Conservation (phyloP, 2,329 filamentous ascomycete genomes). For the Helotiales sp. region DNA sequence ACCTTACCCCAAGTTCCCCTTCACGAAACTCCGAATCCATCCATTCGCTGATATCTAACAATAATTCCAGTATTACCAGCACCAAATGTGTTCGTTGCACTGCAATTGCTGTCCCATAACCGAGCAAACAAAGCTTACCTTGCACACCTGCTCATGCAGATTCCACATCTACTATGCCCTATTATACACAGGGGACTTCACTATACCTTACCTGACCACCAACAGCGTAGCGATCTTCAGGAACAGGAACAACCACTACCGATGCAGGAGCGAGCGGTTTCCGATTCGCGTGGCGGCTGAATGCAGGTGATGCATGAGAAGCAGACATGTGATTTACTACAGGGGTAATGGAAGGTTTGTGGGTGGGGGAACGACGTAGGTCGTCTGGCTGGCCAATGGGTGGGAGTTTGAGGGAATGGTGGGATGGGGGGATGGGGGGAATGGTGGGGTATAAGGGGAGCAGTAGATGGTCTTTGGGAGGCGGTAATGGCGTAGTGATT, state of each 20-base stretch:
- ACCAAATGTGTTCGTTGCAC: not conserved
- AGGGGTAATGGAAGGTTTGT: not conserved
- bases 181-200: not conserved
- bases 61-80: not conserved
- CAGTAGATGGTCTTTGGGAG: not conserved
- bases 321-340: not conserved
- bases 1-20: not conserved
- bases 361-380: constrained; percentile 4
- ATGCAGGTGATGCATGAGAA: not conserved
- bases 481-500: not conserved
- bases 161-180: not conserved
- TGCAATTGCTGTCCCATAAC: not conserved
- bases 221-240: not conserved
- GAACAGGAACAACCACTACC: constrained; percentile 6
- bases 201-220: not conserved
- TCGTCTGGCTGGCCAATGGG: not conserved
- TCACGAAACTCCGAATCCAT: not conserved
- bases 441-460: not conserved
- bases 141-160: not conserved
- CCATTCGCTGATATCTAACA: not conserved
- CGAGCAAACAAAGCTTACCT: not conserved
- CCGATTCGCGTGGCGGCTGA: not conserved
- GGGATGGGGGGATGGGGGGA: not conserved
- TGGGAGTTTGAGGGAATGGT: not conserved
- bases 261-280: not conserved